Conservation (phyloP, 495 filamentous ascomycete species). For the Aspergillus olivimuriae region DNA sequence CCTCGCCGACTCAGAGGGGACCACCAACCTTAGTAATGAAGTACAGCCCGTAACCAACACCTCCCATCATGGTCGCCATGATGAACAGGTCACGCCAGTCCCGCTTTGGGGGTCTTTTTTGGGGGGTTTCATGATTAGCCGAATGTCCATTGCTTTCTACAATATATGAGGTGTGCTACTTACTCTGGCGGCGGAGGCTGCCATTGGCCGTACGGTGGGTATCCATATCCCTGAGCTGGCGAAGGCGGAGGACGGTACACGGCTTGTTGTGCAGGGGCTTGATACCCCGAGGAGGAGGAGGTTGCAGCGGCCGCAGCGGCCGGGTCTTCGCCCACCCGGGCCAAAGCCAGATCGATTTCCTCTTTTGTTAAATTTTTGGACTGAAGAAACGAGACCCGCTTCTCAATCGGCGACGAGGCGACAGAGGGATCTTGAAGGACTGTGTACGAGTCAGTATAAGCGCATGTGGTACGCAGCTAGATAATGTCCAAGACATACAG, state of each 20-base stretch:
- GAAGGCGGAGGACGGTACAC: conserved; percentile 47
- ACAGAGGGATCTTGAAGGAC: conserved; percentile 93
- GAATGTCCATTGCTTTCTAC: background rate
- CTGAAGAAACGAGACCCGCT: conserved; percentile 84
- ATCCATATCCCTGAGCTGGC: conserved; percentile 61
- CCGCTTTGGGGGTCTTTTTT: conserved; percentile 53
- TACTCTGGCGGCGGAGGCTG: conserved; percentile 62
- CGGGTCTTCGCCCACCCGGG: conserved; percentile 56
- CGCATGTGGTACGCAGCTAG: background rate
- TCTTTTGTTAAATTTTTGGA: conserved; percentile 97
- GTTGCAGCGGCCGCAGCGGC: conserved; percentile 29
- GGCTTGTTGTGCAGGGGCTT: conserved; percentile 42
- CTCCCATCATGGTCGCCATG: conserved; percentile 86
- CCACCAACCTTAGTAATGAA: conserved; percentile 67
- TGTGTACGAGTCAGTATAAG: conserved; percentile 31
- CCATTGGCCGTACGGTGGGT: conserved; percentile 62
- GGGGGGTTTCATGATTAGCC: background rate
- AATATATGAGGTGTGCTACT: conserved; percentile 10
- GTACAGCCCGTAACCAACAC: conserved; percentile 82
- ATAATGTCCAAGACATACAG: conserved; percentile 21
- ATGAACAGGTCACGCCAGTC: conserved; percentile 99
- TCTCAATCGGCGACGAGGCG: conserved; percentile 83
- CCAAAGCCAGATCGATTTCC: conserved; percentile 80
- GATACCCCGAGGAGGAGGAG: conserved; percentile 37
- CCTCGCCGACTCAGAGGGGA: background rate